Evolutionary conservation across 495 filamentous ascomycete genomes (phyloP), one percentile per base, ranked within the genome.

Genomic region (Sporormia fimetaria): DNA sequence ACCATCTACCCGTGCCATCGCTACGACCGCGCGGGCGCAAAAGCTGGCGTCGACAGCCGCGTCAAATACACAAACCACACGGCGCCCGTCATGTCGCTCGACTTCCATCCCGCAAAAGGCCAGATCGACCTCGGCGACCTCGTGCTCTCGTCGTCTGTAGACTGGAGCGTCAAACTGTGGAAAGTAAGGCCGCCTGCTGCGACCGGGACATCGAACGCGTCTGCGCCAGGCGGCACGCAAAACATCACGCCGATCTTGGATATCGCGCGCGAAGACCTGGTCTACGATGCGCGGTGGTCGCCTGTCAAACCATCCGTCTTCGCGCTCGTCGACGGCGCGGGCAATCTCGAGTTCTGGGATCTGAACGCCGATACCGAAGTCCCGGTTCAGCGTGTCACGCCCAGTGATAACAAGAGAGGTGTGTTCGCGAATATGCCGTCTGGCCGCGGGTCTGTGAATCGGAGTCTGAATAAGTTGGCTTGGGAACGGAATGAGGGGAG

Each of bases 161-260:
- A 99, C 66, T 99, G 90, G 90, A 87, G 78, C 54, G 86, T 94
- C 42, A 94, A 92, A 62, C 67, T 99, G 17, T 99, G 90, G 90
- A 88, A 87, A 60, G 80, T 88, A 14, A 76, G 83, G 3, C 79
- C 90, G 2, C 78, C 83, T 6, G 78, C 77, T 0, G 76, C 76
- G 5, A 78, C 73, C 0, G 40, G 43, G 25, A 67, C 69, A 0
- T 56, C 60, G 12, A 54, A 52, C 18, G 45, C 59, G 12, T 61
- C 59, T 11, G 60, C 62, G 0, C 40, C 50, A 0, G 58, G 51
- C n/a, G 63, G 67, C 26, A 45, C 58, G 9, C 59, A 67, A 17
- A 40, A 45, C 9, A 70, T 85, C 12, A 59, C 73, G 1, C 92
- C 92, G 0, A 69, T 99, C 7, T 65, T 95, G 9, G 87, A 95